Base-by-base conservation (phyloP, 2,329 filamentous ascomycete species). In the Aspergillus fructus region DNA sequence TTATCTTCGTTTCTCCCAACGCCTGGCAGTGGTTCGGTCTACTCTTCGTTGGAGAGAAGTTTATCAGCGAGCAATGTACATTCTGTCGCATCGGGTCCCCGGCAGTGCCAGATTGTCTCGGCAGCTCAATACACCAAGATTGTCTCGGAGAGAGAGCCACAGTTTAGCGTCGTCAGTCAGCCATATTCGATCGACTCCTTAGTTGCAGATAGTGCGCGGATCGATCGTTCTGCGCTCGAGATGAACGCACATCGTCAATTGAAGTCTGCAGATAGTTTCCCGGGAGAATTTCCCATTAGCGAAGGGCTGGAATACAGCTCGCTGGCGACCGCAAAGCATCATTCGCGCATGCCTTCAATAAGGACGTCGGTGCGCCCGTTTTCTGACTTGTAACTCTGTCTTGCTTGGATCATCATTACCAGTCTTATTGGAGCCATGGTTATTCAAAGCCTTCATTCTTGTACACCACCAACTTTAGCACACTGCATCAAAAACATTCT, bases 241-340 rank as follows among this genome's bases (percentile, higher is more conserved):
- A 53, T 64, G 42, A 51, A 50, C 13, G 61, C 59, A 11, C 37
- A 53, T 17, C 40, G 48, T 7, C 62, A 62, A 19, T 55, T 55
- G 23, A 60, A 58, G 19, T 71, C 68, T 13, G 63, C 64, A 5
- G 68, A 71, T 51, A 72, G 67, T 49, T 73, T 65, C 55, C 71
- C 70, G 0, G 71, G 70, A 2, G 63, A 64, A 34, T 73, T 71
- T 45, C 71, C 71, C 19, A 65, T 72, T 5, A 73, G 71, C 37
- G 70, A 71, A 53, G 58, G 63, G 1, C 15, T 67, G 59, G 66
- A 68, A 24, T 62, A 56, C 53, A 66, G 64, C 49, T 63, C 59
- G 6, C 49, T 71, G 60, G 70, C 67, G 4, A 67, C 64, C 6
- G 66, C 65, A 27, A 50, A 55, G 13, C 59, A 60, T 27, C 60